A percentile compares a stretch with the other conserved stretches of the same genome.
phyloP scores from a whole-genome alignment of 1,284 basidiomycete genomes.

The Leccinum huronense region DNA sequence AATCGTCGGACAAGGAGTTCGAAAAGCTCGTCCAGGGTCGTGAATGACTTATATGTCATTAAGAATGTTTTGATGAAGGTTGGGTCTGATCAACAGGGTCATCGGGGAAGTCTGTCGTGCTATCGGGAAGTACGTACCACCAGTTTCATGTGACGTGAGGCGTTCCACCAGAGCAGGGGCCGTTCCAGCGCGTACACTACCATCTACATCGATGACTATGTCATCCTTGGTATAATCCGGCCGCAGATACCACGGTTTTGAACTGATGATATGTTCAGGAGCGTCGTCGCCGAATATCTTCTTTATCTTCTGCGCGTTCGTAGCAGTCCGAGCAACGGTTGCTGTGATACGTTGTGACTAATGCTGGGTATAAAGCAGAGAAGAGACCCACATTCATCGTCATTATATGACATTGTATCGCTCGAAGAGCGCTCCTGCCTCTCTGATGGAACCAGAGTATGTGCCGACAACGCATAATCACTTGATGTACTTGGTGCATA shows the following conservation, averaged over 20 bases:
- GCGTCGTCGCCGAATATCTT: constrained; percentile 77
- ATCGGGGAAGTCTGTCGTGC: not conserved
- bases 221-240: constrained; percentile 79
- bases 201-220: constrained; percentile 82
- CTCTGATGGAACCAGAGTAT: constrained; percentile 29
- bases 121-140: constrained; percentile 49
- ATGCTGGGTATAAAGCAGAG: not conserved
- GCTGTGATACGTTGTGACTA: constrained; percentile 23
- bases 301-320: constrained; percentile 59
- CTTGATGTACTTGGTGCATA: constrained; percentile 25
- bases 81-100: constrained; percentile 50
- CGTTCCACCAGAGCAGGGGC: constrained; percentile 84
- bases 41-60: constrained; percentile 97
- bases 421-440: constrained; percentile 22
- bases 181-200: constrained; percentile 84
- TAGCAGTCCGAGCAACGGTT: constrained; percentile 32
- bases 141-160: constrained; percentile 85
- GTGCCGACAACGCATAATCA: constrained; percentile 29
- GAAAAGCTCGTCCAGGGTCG: constrained; percentile 81
- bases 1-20: constrained; percentile 86
- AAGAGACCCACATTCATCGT: constrained; percentile 39
- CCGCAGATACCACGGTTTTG: constrained; percentile 84
- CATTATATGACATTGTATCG: constrained; percentile 31
- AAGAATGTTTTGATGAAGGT: constrained; percentile 92
- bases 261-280: constrained; percentile 48